Conservation (phyloP, 495 filamentous ascomycete species). For the Neurospora tetraspora region DNA sequence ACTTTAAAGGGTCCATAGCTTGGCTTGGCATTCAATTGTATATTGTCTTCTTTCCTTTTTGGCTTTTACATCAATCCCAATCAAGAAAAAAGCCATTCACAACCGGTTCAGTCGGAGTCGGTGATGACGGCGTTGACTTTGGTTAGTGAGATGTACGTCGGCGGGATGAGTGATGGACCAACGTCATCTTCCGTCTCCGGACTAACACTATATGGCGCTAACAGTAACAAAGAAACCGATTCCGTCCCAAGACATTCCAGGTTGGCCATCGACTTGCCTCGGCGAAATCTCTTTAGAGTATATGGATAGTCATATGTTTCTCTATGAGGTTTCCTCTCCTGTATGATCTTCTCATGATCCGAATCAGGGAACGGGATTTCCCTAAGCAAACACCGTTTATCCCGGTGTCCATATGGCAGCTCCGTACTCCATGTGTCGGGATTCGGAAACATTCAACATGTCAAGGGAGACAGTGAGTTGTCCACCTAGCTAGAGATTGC, state of each 20-base stretch:
- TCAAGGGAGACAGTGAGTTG: background rate
- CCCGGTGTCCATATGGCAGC: background rate
- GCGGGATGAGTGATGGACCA: background rate
- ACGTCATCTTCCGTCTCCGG: background rate
- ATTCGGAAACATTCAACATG: no score
- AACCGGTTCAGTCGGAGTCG: background rate
- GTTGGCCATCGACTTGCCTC: background rate
- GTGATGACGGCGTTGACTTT: background rate
- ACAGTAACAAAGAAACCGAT: background rate
- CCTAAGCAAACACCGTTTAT: background rate
- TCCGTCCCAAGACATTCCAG: background rate
- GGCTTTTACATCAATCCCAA: background rate
- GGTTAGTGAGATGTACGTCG: background rate
- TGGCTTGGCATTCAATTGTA: background rate
- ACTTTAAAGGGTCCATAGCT: background rate
- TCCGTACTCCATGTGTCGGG: background rate
- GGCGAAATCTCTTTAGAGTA: background rate
- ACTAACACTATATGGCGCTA: background rate
- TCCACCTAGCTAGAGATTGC: no score
- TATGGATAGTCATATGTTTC: background rate
- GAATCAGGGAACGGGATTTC: no score
- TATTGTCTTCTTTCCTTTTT: background rate
- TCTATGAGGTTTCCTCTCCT: background rate
- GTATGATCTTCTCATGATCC: background rate
- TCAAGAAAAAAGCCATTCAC: background rate